A percentile compares a stretch with the other conserved stretches of the same genome.
Evolutionary conservation across 768 basidiomycete species (phyloP).

Genomic region (Podaxis pistillaris): DNA sequence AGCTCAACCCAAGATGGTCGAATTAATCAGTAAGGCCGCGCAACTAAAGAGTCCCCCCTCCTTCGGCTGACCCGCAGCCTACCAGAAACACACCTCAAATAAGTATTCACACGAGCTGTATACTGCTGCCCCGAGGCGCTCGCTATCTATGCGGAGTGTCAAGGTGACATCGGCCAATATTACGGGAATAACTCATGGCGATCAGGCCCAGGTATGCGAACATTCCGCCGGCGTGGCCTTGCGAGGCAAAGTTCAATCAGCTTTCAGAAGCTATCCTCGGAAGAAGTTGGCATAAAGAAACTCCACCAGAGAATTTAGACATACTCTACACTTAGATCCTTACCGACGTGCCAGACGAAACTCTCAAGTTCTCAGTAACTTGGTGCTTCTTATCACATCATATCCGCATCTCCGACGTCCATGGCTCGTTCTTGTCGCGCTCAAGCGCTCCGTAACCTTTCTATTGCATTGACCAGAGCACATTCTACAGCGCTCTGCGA

Average conservation of each 20-base stretch:
- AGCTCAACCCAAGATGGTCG: not conserved
- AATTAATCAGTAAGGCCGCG: not conserved
- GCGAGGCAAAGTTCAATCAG: not conserved
- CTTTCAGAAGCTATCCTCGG: not conserved
- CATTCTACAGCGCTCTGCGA: too few species aligned
- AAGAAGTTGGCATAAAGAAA: not conserved
- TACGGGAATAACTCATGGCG: not conserved
- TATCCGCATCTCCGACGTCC: too few species aligned
- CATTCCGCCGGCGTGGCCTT: not conserved
- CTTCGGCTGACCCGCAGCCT: not conserved
- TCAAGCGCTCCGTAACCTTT: too few species aligned
- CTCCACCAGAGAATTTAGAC: too few species aligned
- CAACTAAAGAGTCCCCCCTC: not conserved
- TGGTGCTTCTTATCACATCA: too few species aligned
- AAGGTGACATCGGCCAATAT: not conserved
- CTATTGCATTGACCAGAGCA: too few species aligned
- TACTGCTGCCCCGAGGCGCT: not conserved
- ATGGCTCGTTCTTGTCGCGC: too few species aligned
- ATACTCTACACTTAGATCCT: too few species aligned
- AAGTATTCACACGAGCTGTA: not conserved
- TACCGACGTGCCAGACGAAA: too few species aligned
- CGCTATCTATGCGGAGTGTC: not conserved
- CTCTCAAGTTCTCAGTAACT: too few species aligned
- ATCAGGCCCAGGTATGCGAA: not conserved
- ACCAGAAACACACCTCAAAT: not conserved